Percentiles rank a stretch among this genome's conserved stretches.
phyloP scores from a whole-genome alignment of 768 basidiomycete species.

The Pulveroboletus ravenelii region DNA sequence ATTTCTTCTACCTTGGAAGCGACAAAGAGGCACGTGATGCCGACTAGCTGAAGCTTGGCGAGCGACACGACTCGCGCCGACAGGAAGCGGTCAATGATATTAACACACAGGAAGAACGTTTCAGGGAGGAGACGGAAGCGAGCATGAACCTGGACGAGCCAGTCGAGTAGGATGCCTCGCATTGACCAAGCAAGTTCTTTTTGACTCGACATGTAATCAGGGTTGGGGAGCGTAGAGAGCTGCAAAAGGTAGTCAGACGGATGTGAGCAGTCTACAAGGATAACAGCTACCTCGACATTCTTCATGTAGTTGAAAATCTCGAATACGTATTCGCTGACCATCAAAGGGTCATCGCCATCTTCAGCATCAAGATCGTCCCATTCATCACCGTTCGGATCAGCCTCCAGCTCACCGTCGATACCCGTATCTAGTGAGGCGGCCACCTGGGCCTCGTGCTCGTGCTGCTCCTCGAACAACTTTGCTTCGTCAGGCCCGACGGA shows the following conservation, averaged over 20 bases:
- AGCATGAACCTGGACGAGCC: slow-evolving; percentile 88
- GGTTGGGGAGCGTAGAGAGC: slow-evolving; percentile 75
- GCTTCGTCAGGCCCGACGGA: slow-evolving; percentile 51
- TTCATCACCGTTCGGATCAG: slow-evolving; percentile 55
- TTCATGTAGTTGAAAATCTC: slow-evolving; percentile 94
- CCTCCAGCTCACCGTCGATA: slow-evolving; percentile 50
- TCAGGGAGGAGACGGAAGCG: slow-evolving; percentile 85
- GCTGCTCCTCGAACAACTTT: slow-evolving; percentile 41
- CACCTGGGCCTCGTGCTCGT: slow-evolving; percentile 28
- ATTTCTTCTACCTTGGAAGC: slow-evolving; percentile 93
- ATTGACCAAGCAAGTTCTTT: slow-evolving; percentile 84
- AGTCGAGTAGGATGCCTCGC: slow-evolving; percentile 86
- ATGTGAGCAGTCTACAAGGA: too few relatives aligned
- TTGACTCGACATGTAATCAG: slow-evolving; percentile 82
- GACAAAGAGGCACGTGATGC: slow-evolving; percentile 81
- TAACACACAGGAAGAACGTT: slow-evolving; percentile 84
- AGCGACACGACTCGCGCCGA: slow-evolving; percentile 70
- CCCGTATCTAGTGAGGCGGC: slow-evolving; percentile 41
- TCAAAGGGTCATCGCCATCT: slow-evolving; percentile 88
- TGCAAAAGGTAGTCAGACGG: slow-evolving; percentile 28
- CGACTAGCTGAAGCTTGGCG: slow-evolving; percentile 86
- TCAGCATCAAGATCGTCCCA: slow-evolving; percentile 95
- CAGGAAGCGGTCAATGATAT: slow-evolving; percentile 79
- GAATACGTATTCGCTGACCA: slow-evolving; percentile 94
- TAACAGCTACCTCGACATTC: slow-evolving; percentile 62